Percentiles rank a stretch among this genome's conserved stretches.
Evolutionary conservation across 116 monocot genomes (phyloP).

Genomic region (Iris pallida): DNA sequence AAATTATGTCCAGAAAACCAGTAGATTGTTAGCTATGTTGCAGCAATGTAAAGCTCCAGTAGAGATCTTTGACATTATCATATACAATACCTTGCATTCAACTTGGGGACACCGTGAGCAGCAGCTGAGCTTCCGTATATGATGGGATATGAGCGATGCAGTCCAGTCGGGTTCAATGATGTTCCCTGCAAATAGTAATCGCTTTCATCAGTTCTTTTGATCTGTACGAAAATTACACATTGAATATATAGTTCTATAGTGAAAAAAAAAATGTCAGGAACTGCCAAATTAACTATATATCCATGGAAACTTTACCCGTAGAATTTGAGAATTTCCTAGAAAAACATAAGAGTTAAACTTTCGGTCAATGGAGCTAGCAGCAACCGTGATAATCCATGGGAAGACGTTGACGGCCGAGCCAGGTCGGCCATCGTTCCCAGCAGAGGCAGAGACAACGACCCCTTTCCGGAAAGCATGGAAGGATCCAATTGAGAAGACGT

Average conservation of each 20-base stretch:
- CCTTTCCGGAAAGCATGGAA: conserved; percentile 20
- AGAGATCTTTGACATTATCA: too few relatives aligned
- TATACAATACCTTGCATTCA: conserved; percentile 17
- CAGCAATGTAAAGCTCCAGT: background rate
- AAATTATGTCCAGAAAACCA: background rate
- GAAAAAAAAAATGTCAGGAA: too few relatives aligned
- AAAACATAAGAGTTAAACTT: conserved; percentile 5
- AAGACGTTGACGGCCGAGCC: conserved; percentile 7
- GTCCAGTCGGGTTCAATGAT: conserved; percentile 5
- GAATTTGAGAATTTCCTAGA: conserved; percentile 3
- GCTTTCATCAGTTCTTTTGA: too few relatives aligned
- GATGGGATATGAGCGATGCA: background rate
- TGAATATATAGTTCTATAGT: too few relatives aligned
- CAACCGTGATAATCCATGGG: conserved; percentile 29
- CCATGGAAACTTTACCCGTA: too few relatives aligned
- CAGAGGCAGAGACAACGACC: background rate
- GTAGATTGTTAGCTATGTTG: background rate
- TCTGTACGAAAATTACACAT: too few relatives aligned
- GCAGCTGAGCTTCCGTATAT: background rate
- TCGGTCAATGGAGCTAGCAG: conserved; percentile 20
- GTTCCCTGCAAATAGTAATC: background rate
- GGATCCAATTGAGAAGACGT: conserved; percentile 17
- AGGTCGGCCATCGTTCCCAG: conserved; percentile 14
- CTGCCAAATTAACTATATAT: too few relatives aligned
- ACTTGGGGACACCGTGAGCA: background rate